Percentiles rank a stretch among this genome's conserved stretches.
These are phyloP conservation scores for Selenicereus undatus DNA, from an alignment of 148 eudicot species.

Conservation along the genomic window DNA sequence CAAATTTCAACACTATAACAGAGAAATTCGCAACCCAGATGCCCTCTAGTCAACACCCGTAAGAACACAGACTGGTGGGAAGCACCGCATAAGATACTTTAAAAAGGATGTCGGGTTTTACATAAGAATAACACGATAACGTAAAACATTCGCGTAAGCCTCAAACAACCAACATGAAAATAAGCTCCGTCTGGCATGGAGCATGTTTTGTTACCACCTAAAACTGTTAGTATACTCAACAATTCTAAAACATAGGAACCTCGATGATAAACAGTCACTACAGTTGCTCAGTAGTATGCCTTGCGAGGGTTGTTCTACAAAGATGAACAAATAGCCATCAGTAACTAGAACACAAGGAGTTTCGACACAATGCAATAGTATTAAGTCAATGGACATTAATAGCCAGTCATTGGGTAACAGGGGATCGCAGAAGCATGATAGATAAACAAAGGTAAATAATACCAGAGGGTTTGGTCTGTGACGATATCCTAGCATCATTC, in stretches of 20 bases:
- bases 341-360: not conserved
- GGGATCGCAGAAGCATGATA: not conserved
- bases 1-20: not conserved
- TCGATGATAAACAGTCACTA: not conserved
- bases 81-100: not conserved
- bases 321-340: conserved; percentile 17
- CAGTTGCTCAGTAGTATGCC: conserved; percentile 61
- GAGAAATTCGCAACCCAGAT: not conserved
- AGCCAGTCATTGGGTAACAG: not conserved
- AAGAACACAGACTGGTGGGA: not conserved
- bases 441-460: conserved; percentile 8
- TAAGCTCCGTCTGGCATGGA: not conserved
- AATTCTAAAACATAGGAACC: not conserved
- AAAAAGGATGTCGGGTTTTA: not conserved
- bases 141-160: not conserved
- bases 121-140: not conserved
- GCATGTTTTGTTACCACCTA: not conserved
- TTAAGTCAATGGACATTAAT: not conserved
- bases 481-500: conserved; percentile 95
- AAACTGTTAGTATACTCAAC: not conserved
- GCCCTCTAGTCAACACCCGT: not conserved
- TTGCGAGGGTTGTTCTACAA: conserved; percentile 79
- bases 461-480: conserved; percentile 96
- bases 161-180: not conserved
- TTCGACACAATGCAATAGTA: not conserved